Evolutionary conservation across 2,329 filamentous ascomycete species (phyloP).

Genomic region (Pseudopithomyces maydicus): DNA sequence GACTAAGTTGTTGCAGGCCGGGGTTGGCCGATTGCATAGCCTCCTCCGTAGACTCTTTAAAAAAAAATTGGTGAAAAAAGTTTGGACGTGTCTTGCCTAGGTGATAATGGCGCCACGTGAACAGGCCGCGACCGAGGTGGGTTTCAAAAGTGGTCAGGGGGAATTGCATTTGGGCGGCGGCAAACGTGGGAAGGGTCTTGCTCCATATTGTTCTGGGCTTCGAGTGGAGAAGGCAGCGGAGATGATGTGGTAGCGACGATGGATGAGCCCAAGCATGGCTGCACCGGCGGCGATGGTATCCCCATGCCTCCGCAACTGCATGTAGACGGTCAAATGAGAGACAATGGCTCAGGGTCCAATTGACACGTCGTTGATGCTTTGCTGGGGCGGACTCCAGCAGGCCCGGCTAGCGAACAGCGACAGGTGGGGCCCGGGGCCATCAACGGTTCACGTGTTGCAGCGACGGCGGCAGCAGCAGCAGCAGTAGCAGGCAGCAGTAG

Average conservation of each 20-base stretch:
- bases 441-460: conserved; percentile 2
- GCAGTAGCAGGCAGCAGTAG: neutral
- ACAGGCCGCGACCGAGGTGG: neutral
- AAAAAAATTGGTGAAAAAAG: conserved; percentile 3
- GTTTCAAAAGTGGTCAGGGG: neutral
- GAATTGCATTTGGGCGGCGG: too few relatives aligned
- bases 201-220: neutral
- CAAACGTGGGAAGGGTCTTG: too few relatives aligned
- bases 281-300: neutral
- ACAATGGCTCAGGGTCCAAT: neutral
- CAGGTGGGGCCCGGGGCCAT: conserved; percentile 8
- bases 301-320: neutral
- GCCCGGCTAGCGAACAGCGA: neutral
- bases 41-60: neutral
- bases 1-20: neutral
- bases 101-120: neutral
- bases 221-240: neutral
- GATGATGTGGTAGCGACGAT: neutral
- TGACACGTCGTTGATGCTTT: neutral
- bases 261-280: neutral
- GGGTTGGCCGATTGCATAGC: conserved; percentile 25
- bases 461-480: neutral
- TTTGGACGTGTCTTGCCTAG: neutral
- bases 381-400: neutral
- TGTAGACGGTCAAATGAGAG: neutral